Conservation (phyloP, 2,329 filamentous ascomycete species). For the Talaromyces sp. region DNA sequence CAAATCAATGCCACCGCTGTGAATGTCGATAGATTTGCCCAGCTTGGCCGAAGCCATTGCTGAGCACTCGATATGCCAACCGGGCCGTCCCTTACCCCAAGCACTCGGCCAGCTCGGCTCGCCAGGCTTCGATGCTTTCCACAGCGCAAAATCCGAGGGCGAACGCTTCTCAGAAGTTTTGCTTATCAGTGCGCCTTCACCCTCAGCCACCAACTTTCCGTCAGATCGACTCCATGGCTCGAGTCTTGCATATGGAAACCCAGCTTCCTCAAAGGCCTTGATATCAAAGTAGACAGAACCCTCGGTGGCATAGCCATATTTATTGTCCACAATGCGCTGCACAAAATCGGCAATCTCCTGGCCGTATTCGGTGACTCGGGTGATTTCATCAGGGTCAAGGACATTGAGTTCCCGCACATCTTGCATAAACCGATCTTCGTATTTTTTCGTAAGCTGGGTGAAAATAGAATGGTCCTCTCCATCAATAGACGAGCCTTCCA, state of each 20-base stretch:
- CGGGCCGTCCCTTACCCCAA: constrained; percentile 83
- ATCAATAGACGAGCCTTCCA: constrained; percentile 54
- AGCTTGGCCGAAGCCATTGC: constrained; percentile 92
- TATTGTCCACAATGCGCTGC: constrained; percentile 74
- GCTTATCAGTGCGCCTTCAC: constrained; percentile 72
- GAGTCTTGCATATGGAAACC: constrained; percentile 79
- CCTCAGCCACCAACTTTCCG: constrained; percentile 77
- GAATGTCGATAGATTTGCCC: constrained; percentile 81
- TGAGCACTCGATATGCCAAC: constrained; percentile 97
- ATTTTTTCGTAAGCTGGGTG: constrained; percentile 77
- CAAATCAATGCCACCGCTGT: constrained; percentile 87
- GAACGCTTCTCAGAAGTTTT: constrained; percentile 64
- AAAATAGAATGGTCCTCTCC: constrained; percentile 70
- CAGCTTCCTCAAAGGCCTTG: constrained; percentile 72
- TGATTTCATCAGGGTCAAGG: constrained; percentile 73
- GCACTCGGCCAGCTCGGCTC: constrained; percentile 86
- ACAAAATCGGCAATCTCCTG: constrained; percentile 83
- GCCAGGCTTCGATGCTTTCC: constrained; percentile 88
- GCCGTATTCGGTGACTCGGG: constrained; percentile 88
- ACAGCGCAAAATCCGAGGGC: constrained; percentile 81
- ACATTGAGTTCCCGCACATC: constrained; percentile 88
- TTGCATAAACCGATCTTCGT: constrained; percentile 80
- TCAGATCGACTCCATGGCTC: constrained; percentile 83
- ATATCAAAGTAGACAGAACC: constrained; percentile 96
- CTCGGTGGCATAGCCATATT: constrained; percentile 75